A percentile compares a stretch with the other conserved stretches of the same genome.
These are phyloP conservation scores for Aspergillus sp. DNA, from an alignment of 2,329 filamentous ascomycete species.

Conservation along the genomic window DNA sequence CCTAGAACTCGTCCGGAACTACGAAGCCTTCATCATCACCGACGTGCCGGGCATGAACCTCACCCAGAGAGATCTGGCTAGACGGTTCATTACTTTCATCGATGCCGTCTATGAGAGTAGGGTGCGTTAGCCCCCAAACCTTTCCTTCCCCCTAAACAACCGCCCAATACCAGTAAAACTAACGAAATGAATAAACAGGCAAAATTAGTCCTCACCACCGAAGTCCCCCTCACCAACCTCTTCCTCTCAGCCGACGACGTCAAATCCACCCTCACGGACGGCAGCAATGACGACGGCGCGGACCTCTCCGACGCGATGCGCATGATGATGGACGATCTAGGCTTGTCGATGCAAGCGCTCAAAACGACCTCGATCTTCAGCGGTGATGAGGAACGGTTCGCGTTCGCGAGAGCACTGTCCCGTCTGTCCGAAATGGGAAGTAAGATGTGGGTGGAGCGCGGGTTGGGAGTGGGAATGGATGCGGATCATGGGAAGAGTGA, in stretches of 20 bases:
- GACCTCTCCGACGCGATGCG: conserved; percentile 71
- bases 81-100: conserved; percentile 95
- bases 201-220: conserved; percentile 92
- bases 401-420: conserved; percentile 85
- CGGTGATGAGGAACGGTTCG: conserved; percentile 94
- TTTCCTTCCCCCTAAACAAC: background rate
- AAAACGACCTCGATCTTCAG: conserved; percentile 86
- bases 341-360: conserved; percentile 78
- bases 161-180: background rate
- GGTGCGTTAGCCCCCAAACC: conserved; percentile 37
- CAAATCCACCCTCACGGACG: conserved; percentile 56
- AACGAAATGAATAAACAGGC: conserved; percentile 54
- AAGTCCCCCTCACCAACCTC: conserved; percentile 78
- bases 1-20: conserved; percentile 83
- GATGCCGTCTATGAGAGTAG: conserved; percentile 87
- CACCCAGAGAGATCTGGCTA: conserved; percentile 79
- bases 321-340: conserved; percentile 82
- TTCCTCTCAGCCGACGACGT: conserved; percentile 77
- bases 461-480: conserved; percentile 53
- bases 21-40: conserved; percentile 89
- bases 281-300: conserved; percentile 45
- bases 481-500: conserved; percentile 47
- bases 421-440: conserved; percentile 90
- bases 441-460: conserved; percentile 89
- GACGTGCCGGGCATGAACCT: conserved; percentile 91